Percentiles rank a stretch among this genome's conserved stretches.
phyloP scores from a whole-genome alignment of 129 eudicot species.

The Arctium lappa region DNA sequence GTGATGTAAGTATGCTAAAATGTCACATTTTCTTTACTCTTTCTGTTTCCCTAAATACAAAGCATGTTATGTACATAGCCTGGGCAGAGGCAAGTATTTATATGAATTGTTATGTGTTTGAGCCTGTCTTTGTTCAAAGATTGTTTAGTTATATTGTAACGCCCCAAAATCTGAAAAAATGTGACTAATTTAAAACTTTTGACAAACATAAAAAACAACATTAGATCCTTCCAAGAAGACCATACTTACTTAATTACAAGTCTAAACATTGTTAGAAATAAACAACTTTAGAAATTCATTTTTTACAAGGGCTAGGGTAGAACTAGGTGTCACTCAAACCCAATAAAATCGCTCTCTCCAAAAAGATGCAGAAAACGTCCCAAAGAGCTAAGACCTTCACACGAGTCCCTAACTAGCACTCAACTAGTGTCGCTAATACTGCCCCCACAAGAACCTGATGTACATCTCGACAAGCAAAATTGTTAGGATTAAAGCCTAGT shows the following conservation, averaged over 20 bases:
- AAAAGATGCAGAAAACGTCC: neutral
- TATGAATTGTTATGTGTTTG: neutral
- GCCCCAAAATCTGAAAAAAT: neutral
- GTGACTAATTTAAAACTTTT: neutral
- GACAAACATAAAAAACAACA: neutral
- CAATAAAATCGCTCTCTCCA: neutral
- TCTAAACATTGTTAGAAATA: neutral
- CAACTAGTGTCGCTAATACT: neutral
- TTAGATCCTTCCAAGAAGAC: neutral
- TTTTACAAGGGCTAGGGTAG: neutral
- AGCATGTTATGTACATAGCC: neutral
- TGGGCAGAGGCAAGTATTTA: neutral
- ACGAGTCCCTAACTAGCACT: neutral
- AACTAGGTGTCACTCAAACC: neutral
- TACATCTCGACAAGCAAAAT: neutral
- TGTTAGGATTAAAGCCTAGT: neutral
- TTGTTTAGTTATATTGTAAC: neutral
- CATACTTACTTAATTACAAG: neutral
- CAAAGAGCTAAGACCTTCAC: neutral
- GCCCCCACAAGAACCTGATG: neutral
- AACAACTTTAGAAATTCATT: neutral
- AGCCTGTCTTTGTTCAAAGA: neutral
- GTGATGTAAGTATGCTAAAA: constrained; percentile 56
- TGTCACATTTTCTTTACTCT: neutral
- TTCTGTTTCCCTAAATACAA: neutral